Conservation (phyloP, 352 stramenopile genomes). For the Phytophthora sp. region DNA sequence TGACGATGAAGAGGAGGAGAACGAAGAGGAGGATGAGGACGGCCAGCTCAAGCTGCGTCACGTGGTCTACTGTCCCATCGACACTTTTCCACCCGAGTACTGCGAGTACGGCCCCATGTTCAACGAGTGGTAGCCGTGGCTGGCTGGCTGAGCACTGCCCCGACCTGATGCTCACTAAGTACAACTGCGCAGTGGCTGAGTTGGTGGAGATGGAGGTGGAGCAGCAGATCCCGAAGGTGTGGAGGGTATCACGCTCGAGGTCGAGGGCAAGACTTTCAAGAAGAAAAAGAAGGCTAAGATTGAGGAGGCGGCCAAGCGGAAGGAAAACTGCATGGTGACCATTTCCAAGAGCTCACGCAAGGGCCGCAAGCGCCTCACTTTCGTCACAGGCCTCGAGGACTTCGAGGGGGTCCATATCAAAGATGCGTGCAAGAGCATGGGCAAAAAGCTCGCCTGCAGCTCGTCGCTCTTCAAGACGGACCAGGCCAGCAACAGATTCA, state of each 20-base stretch:
- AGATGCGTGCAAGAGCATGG: slow-evolving; percentile 78
- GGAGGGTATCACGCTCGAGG: slow-evolving; percentile 77
- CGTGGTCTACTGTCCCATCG: slow-evolving; percentile 86
- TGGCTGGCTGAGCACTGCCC: slow-evolving; percentile 78
- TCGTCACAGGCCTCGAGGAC: slow-evolving; percentile 83
- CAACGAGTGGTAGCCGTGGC: slow-evolving; percentile 84
- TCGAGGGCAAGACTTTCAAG: slow-evolving; percentile 71
- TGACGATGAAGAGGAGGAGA: slow-evolving; percentile 52
- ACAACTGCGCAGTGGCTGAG: slow-evolving; percentile 81
- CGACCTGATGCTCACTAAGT: slow-evolving; percentile 79
- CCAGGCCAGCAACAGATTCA: slow-evolving; percentile 82
- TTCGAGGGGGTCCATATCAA: slow-evolving; percentile 87
- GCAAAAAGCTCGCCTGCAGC: slow-evolving; percentile 85
- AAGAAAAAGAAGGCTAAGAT: slow-evolving; percentile 89
- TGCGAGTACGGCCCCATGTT: slow-evolving; percentile 89
- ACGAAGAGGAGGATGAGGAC: slow-evolving; percentile 46
- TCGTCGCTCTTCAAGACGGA: slow-evolving; percentile 82
- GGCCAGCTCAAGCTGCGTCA: slow-evolving; percentile 57
- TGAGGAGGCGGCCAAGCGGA: slow-evolving; percentile 70
- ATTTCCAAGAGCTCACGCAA: slow-evolving; percentile 82
- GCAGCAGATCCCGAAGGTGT: slow-evolving; percentile 81
- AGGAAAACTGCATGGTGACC: slow-evolving; percentile 71
- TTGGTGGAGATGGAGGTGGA: slow-evolving; percentile 82
- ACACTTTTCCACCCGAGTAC: slow-evolving; percentile 85
- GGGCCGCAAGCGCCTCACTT: slow-evolving; percentile 80